Evolutionary conservation across 441 rosid genomes (phyloP), one percentile per base, ranked within the genome.

Genomic region (Pelargonium myrrhifolium): DNA sequence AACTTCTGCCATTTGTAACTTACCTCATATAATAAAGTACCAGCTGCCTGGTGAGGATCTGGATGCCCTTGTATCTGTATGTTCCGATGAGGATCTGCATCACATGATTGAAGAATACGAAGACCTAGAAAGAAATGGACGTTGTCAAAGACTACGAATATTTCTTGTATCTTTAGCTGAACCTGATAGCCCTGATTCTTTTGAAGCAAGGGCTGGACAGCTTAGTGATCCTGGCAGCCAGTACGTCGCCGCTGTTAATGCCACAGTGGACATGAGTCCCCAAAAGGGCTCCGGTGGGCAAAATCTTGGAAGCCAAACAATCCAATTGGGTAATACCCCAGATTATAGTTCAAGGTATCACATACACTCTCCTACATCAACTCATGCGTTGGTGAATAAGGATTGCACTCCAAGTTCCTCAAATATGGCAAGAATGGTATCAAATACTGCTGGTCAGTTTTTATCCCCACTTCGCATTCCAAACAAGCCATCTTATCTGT

Each of bases 21-120:
- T 83, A 65, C 85, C 84, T 28, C 85, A 77, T 55, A 77, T 79
- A 73, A 79, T 87, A 26, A 89, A 87, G 78, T 87, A 84, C 74
- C 96, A 89, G 84, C 90, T 87, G 56, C 96, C 92, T 47, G 88
- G 83, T 66, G 96, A 89, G 81, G 96, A 89, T 74, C 89, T 89
- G 71, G 96, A 89, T 78, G 87, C 96, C 4, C 72, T 89, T 75
- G 86, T 89, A 26, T 87, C 96, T 1, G 83, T 89, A 70, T 84
- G 88, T 11, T 85, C 87, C 69, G 74, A 84, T 8, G 96, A 89
- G 65, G 96, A 89, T 80, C 87, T 89, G 47, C 87, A 83, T 75
- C 82, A 89, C 70, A 83, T 89, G 96, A 84, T 89, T 88, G 92
- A 85, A 22, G 92, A 89, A 77, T 89, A 83, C 78, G 86, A 87